A percentile compares a stretch with the other conserved stretches of the same genome.
These are phyloP conservation scores for Phaeosphaeria sp. DNA, from an alignment of 2,329 filamentous ascomycete genomes.

Conservation along the genomic window DNA sequence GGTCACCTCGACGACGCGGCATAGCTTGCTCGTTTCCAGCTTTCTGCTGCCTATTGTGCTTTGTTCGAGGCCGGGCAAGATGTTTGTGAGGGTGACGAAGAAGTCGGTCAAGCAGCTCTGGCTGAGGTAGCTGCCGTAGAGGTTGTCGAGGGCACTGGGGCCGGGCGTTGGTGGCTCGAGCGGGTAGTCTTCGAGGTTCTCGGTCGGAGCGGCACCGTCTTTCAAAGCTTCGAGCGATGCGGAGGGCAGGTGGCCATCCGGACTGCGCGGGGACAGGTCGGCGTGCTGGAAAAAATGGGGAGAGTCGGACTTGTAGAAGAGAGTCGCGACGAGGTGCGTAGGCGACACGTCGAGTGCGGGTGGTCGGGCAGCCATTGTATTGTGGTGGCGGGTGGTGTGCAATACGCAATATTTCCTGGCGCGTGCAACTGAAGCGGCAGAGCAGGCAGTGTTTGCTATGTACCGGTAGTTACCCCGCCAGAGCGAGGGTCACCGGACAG, in stretches of 20 bases:
- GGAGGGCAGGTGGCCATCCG: constrained; percentile 37
- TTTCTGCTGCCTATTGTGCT: constrained; percentile 56
- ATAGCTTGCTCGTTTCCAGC: constrained; percentile 66
- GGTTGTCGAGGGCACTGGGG: constrained; percentile 61
- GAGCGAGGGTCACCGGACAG: constrained; percentile 3
- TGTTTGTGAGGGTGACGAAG: constrained; percentile 57
- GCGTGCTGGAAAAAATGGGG: constrained; percentile 54
- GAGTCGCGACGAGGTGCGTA: constrained; percentile 42
- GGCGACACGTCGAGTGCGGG: constrained; percentile 26
- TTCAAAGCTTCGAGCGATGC: constrained; percentile 42
- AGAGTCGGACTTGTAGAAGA: constrained; percentile 46
- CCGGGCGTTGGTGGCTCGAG: constrained; percentile 62
- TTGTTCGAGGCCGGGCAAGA: constrained; percentile 57
- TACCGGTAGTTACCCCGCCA: too few species aligned
- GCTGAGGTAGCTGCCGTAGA: constrained; percentile 62
- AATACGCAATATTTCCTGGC: too few species aligned
- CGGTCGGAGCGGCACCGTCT: constrained; percentile 58
- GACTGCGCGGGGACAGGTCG: constrained; percentile 51
- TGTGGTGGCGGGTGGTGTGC: too few species aligned
- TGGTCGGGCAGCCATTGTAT: constrained; percentile 28
- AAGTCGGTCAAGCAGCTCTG: constrained; percentile 64
- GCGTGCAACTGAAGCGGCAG: neutral
- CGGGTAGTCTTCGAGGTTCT: constrained; percentile 59
- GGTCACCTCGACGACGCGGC: constrained; percentile 70
- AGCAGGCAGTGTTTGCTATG: neutral